Evolutionary conservation across 2,329 filamentous ascomycete genomes (phyloP).

Genomic region (Pestalotiopsis sp.): DNA sequence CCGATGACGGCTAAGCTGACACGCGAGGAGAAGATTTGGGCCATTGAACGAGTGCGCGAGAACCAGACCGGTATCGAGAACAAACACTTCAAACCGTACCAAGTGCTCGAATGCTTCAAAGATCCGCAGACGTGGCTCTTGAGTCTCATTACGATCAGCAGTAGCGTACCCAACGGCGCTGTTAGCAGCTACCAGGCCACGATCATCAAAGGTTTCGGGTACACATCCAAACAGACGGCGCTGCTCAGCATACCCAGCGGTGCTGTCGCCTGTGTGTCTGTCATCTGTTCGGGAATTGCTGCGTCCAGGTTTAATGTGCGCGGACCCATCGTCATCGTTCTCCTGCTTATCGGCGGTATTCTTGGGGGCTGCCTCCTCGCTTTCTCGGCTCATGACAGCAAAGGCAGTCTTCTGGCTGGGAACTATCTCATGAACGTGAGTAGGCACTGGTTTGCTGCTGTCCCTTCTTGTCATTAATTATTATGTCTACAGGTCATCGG

Average conservation of each 20-base stretch:
- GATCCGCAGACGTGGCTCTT: constrained; percentile 27
- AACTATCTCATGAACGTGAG: constrained; percentile 44
- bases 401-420: constrained; percentile 43
- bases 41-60: constrained; percentile 26
- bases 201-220: constrained; percentile 44
- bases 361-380: constrained; percentile 44
- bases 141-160: constrained; percentile 20
- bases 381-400: constrained; percentile 33
- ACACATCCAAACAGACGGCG: constrained; percentile 41
- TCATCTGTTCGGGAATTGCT: constrained; percentile 38
- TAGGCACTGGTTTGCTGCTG: not conserved
- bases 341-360: constrained; percentile 47
- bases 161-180: constrained; percentile 36
- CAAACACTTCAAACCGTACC: constrained; percentile 26
- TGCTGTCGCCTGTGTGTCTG: constrained; percentile 40
- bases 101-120: constrained; percentile 23
- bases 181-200: constrained; percentile 43
- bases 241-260: constrained; percentile 45
- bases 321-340: constrained; percentile 39
- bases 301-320: constrained; percentile 40
- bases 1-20: constrained; percentile 25
- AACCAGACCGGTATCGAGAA: constrained; percentile 30
- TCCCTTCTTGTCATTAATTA: not conserved
- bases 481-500: constrained; percentile 30
- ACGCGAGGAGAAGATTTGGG: constrained; percentile 24